phyloP scores from a whole-genome alignment of 2,329 filamentous ascomycete species.

The Hypomyces perniciosus region DNA sequence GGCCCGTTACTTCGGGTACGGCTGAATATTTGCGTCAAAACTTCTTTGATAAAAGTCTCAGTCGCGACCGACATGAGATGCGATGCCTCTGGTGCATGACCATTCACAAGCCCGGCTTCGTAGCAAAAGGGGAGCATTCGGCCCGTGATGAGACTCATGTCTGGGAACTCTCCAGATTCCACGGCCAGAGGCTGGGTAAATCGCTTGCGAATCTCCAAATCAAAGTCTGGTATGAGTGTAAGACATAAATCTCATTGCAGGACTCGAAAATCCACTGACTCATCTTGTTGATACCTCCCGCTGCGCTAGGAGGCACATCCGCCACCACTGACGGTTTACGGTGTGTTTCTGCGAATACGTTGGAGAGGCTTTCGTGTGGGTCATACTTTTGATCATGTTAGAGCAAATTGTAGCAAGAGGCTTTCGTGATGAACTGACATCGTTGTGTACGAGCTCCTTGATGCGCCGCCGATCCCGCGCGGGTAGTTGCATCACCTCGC shows the following conservation, averaged over 20 bases:
- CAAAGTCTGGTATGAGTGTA: conserved; percentile 46
- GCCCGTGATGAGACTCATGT: conserved; percentile 55
- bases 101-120: conserved; percentile 55
- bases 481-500: conserved; percentile 66
- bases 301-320: conserved; percentile 60
- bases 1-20: conserved; percentile 60
- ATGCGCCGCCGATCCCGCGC: conserved; percentile 59
- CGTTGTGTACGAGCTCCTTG: conserved; percentile 57
- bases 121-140: conserved; percentile 65
- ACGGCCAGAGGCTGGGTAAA: conserved; percentile 58
- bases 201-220: conserved; percentile 61
- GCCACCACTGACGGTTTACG: conserved; percentile 42
- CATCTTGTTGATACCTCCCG: conserved; percentile 70
- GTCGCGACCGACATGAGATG: conserved; percentile 60
- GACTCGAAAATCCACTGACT: conserved; percentile 50
- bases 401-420: not conserved
- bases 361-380: conserved; percentile 47
- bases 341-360: conserved; percentile 46
- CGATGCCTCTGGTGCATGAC: conserved; percentile 54
- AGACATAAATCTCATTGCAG: conserved; percentile 10
- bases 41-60: conserved; percentile 62
- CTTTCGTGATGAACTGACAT: conserved; percentile 40
- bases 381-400: conserved; percentile 40
- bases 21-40: conserved; percentile 56
- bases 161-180: conserved; percentile 65